Conservation (phyloP, 148 eudicot genomes). For the Cornus suecica region DNA sequence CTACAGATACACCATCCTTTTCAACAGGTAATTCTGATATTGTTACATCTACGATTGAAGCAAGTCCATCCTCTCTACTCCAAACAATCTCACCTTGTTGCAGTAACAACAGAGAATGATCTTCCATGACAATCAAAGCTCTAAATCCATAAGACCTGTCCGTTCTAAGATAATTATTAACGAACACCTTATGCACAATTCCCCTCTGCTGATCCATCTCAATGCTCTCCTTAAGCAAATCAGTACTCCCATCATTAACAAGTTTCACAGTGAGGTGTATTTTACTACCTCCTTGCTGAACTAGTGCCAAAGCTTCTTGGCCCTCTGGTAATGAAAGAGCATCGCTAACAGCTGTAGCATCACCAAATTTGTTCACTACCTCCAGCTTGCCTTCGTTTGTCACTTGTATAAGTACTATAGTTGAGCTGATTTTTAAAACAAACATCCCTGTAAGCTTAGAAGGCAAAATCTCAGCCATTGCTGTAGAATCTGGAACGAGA, state of each 20-base stretch:
- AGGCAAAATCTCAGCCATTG: slow-evolving; percentile 49
- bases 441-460: slow-evolving; percentile 59
- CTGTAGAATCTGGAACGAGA: slow-evolving; percentile 58
- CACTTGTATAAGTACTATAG: slow-evolving; percentile 51
- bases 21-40: slow-evolving; percentile 88
- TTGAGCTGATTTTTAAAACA: slow-evolving; percentile 41
- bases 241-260: slow-evolving; percentile 46
- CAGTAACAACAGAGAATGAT: slow-evolving; percentile 77
- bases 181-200: slow-evolving; percentile 72
- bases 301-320: slow-evolving; percentile 70
- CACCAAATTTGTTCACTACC: slow-evolving; percentile 52
- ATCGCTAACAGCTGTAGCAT: slow-evolving; percentile 66
- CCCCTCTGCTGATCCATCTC: slow-evolving; percentile 68
- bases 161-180: slow-evolving; percentile 77
- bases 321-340: slow-evolving; percentile 60
- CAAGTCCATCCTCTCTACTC: slow-evolving; percentile 97
- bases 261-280: slow-evolving; percentile 72
- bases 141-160: slow-evolving; percentile 88
- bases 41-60: slow-evolving; percentile 81
- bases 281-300: slow-evolving; percentile 56
- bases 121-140: slow-evolving; percentile 98
- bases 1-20: slow-evolving; percentile 92
- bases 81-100: slow-evolving; percentile 98
- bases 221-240: slow-evolving; percentile 68
- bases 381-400: slow-evolving; percentile 48